Conservation (phyloP, 192 early-diverging fungal genomes). For the Globomyces pollinis-pini region DNA sequence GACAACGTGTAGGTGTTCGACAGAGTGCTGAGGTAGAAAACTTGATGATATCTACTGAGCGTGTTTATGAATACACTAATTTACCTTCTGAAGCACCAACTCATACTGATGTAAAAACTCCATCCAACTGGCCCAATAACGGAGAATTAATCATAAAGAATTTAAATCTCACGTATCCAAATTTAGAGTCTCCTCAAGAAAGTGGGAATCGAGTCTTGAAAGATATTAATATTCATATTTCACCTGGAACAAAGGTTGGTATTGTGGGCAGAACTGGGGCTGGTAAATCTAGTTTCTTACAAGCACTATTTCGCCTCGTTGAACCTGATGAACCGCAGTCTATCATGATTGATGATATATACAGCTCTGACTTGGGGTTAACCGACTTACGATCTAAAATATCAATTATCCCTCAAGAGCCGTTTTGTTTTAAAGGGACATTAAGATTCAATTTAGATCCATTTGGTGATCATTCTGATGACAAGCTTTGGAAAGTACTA, state of each 20-base stretch:
- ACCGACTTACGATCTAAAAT: constrained; percentile 57
- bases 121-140: constrained; percentile 13
- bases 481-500: constrained; percentile 38
- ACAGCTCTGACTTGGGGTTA: constrained; percentile 55
- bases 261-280: constrained; percentile 65
- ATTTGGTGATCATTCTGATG: constrained; percentile 33
- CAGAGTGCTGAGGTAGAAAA: constrained; percentile 21
- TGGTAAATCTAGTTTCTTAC: constrained; percentile 68
- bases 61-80: constrained; percentile 28
- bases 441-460: constrained; percentile 47
- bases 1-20: too few relatives aligned
- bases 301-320: constrained; percentile 61
- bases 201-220: constrained; percentile 23
- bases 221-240: constrained; percentile 33
- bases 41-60: constrained; percentile 23
- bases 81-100: constrained; percentile 18
- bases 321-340: constrained; percentile 37
- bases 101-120: constrained; percentile 4
- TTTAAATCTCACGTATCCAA: constrained; percentile 43
- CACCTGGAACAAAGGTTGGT: constrained; percentile 40
- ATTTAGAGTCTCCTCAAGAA: neutral
- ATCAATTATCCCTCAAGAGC: constrained; percentile 53
- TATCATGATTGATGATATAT: constrained; percentile 62
- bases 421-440: constrained; percentile 43
- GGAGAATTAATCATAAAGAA: constrained; percentile 36